Evolutionary conservation across 2,329 filamentous ascomycete species (phyloP), one percentile per base, ranked within the genome.

Genomic region (Fusarium fujikuroi): DNA sequence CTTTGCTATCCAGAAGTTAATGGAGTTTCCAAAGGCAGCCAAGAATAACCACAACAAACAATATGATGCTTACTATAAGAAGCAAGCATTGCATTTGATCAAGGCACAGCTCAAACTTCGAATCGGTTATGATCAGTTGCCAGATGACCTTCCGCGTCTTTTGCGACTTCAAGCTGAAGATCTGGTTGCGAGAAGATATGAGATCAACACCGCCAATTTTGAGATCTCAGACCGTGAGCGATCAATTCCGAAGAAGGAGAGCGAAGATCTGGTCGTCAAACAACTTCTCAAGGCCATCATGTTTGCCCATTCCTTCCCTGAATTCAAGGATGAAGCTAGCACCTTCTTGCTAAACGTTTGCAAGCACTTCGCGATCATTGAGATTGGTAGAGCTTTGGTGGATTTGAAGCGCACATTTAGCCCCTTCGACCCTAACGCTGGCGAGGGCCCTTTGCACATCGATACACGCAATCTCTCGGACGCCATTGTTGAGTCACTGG

Each of bases 91-190:
- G 75, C 91, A 95, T 69, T 88, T 98, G 77, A 91, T 99, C 78
- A 94, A 92, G 74, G 89, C 95, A 2, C 95, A 98, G 77, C 86
- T 97, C 59, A 99, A 98, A 84, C 86, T 99, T 37, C 90, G 95
- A 61, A 92, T 99, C 64, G 96, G 96, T 8, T 90, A 91, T 69
- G 96, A 99, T 78, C 92, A 89, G 76, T 85, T 98, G 18, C 95
- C 95, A 0, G 96, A 99, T 12, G 95, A 99, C 73, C 89, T 98
- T 72, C 91, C 94, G 8, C 90, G 93, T 49, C 86, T 97, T 14
- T 89, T 99, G 52, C 92, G 96, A 40, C 87, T 98, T 9, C 94
- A 98, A 80, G 95, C 94, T 1, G 93, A 97, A 77, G 96, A 99
- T 77, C 84, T 98, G 7, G 84, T 93, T 30, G 88, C 90, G 15